Evolutionary conservation across 495 filamentous ascomycete species (phyloP).

Genomic region (Penicillium lagena): DNA sequence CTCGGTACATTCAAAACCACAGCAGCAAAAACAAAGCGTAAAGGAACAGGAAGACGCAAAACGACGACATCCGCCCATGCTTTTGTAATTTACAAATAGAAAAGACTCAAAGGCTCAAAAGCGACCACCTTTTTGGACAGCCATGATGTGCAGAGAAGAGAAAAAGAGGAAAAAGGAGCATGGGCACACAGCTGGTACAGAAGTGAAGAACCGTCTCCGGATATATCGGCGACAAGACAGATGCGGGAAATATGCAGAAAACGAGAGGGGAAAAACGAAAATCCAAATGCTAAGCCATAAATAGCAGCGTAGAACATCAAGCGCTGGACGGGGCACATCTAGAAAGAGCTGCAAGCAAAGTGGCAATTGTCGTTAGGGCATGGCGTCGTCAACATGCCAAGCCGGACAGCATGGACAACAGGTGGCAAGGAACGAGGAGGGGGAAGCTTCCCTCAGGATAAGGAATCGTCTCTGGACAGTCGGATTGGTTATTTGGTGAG

Average conservation of each 20-base stretch:
- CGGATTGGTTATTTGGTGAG: slow-evolving; percentile 19
- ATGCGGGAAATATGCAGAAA: neutral
- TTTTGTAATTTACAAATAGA: slow-evolving; percentile 36
- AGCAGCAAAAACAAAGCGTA: slow-evolving; percentile 12
- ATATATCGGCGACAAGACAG: neutral
- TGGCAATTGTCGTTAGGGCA: slow-evolving; percentile 25
- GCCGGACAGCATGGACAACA: neutral
- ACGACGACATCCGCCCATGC: slow-evolving; percentile 32
- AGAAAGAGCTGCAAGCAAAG: slow-evolving; percentile 11
- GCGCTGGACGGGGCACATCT: slow-evolving; percentile 15
- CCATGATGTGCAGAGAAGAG: slow-evolving; percentile 9
- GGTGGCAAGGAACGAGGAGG: slow-evolving; percentile 1
- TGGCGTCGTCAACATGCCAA: slow-evolving; percentile 28
- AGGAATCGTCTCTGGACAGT: neutral
- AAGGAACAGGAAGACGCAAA: slow-evolving; percentile 12
- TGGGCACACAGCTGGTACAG: neutral
- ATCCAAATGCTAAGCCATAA: neutral
- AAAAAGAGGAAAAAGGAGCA: slow-evolving; percentile 2
- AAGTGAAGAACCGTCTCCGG: no score
- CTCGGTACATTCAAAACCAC: slow-evolving; percentile 10
- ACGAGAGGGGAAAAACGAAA: neutral
- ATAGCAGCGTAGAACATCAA: slow-evolving; percentile 1
- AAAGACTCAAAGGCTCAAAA: slow-evolving; percentile 7
- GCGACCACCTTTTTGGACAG: slow-evolving; percentile 7
- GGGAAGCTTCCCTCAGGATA: neutral